Percentiles rank a stretch among this genome's conserved stretches.
Conservation (phyloP, 768 basidiomycete genomes). For the Amanita inopinata region DNA sequence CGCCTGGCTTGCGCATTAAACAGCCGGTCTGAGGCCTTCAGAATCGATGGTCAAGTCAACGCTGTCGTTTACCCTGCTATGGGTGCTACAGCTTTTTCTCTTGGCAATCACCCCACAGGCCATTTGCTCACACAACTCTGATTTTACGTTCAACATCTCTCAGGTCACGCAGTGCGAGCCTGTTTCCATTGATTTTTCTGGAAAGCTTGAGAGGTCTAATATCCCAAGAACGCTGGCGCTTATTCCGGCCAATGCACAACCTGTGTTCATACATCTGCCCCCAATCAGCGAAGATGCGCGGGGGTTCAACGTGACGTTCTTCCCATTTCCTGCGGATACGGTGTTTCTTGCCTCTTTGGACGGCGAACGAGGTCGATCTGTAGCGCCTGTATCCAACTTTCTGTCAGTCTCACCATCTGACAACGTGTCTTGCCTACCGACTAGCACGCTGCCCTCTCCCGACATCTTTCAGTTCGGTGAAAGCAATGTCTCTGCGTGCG, state of each 20-base stretch:
- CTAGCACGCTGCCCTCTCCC: slow-evolving; percentile 9
- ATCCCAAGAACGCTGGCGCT: slow-evolving; percentile 39
- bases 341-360: slow-evolving; percentile 48
- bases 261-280: slow-evolving; percentile 37
- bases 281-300: slow-evolving; percentile 24
- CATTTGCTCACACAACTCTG: slow-evolving; percentile 32
- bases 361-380: slow-evolving; percentile 28
- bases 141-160: slow-evolving; percentile 29
- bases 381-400: slow-evolving; percentile 38
- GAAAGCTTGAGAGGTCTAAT: slow-evolving; percentile 23
- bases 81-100: slow-evolving; percentile 16
- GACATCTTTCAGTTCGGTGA: slow-evolving; percentile 23
- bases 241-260: slow-evolving; percentile 43
- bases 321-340: slow-evolving; percentile 41
- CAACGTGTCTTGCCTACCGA: slow-evolving; percentile 33
- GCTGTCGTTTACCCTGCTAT: neutral
- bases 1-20: slow-evolving; percentile 2
- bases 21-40: too few species aligned
- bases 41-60: too few species aligned
- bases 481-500: slow-evolving; percentile 37
- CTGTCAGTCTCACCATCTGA: slow-evolving; percentile 32
- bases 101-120: slow-evolving; percentile 23
- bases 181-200: slow-evolving; percentile 34
- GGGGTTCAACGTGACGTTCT: slow-evolving; percentile 37
- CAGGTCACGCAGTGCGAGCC: slow-evolving; percentile 43